Conservation (phyloP, 73 alveolate genomes). For the Blepharisma japonicum region DNA sequence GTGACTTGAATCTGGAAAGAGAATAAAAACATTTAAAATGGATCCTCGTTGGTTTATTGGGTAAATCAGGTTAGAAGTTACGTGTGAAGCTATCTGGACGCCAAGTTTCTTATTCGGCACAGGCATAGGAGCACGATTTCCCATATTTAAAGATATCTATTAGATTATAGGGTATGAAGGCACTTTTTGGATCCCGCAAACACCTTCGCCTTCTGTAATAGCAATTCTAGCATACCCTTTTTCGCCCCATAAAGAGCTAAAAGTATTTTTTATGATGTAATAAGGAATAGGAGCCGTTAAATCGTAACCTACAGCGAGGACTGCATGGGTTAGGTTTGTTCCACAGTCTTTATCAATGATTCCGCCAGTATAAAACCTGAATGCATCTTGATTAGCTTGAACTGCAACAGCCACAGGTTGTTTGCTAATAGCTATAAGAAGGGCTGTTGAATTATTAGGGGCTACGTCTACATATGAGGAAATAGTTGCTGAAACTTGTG, state of each 20-base stretch:
- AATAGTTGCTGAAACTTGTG: constrained; percentile 1
- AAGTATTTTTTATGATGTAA: constrained; percentile 71
- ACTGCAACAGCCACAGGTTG: constrained; percentile 45
- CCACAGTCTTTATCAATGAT: constrained; percentile 31
- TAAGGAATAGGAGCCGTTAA: constrained; percentile 31
- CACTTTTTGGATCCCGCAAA: constrained; percentile 25
- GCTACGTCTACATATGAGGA: constrained; percentile 27
- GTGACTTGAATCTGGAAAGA: not conserved
- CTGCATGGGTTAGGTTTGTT: constrained; percentile 42
- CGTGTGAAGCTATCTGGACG: not conserved
- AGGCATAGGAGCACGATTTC: no score
- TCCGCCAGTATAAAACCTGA: constrained; percentile 44
- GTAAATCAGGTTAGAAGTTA: not conserved
- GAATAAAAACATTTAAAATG: not conserved
- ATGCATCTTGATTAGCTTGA: constrained; percentile 30
- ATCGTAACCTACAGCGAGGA: constrained; percentile 42
- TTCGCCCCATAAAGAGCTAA: constrained; percentile 84
- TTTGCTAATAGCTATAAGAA: constrained; percentile 1
- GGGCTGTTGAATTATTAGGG: constrained; percentile 1
- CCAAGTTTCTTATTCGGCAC: constrained; percentile 3
- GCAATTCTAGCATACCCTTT: constrained; percentile 56
- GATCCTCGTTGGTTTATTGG: not conserved
- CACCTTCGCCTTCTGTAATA: constrained; percentile 35
- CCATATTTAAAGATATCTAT: no score
- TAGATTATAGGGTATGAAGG: constrained; percentile 32